Conservation (phyloP, 2,329 filamentous ascomycete species). For the Gaeumannomyces sp. region DNA sequence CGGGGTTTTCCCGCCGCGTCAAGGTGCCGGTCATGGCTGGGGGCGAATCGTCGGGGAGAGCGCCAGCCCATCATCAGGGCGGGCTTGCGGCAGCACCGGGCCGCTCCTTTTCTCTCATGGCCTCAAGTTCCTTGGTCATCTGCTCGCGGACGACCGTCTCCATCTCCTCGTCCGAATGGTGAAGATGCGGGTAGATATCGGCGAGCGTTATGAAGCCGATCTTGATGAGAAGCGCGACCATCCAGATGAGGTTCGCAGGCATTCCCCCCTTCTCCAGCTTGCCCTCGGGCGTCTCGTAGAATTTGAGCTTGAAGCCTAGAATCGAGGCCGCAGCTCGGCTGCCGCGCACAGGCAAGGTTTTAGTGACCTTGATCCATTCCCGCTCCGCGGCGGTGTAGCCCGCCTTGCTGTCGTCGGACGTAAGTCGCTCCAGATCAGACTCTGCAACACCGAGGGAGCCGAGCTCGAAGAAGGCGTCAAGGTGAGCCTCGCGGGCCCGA, state of each 20-base stretch:
- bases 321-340: slow-evolving; percentile 91
- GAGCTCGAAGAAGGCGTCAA: slow-evolving; percentile 85
- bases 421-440: slow-evolving; percentile 43
- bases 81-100: slow-evolving; percentile 70
- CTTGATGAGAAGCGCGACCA: slow-evolving; percentile 89
- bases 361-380: slow-evolving; percentile 75
- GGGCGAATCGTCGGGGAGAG: slow-evolving; percentile 74
- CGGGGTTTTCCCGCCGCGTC: slow-evolving; percentile 43
- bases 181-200: slow-evolving; percentile 88
- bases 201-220: slow-evolving; percentile 91
- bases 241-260: slow-evolving; percentile 86
- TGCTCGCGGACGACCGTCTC: slow-evolving; percentile 41
- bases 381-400: slow-evolving; percentile 52
- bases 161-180: slow-evolving; percentile 81
- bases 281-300: slow-evolving; percentile 67
- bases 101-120: slow-evolving; percentile 65
- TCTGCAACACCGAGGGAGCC: slow-evolving; percentile 64
- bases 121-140: slow-evolving; percentile 68
- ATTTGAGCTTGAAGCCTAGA: slow-evolving; percentile 92
- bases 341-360: slow-evolving; percentile 74
- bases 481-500: slow-evolving; percentile 65
- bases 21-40: slow-evolving; percentile 33
- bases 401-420: slow-evolving; percentile 39
- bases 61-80: slow-evolving; percentile 82
- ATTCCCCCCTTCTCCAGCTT: slow-evolving; percentile 55